phyloP scores from a whole-genome alignment of 257 asterid species.

The Forsythia suspensa region DNA sequence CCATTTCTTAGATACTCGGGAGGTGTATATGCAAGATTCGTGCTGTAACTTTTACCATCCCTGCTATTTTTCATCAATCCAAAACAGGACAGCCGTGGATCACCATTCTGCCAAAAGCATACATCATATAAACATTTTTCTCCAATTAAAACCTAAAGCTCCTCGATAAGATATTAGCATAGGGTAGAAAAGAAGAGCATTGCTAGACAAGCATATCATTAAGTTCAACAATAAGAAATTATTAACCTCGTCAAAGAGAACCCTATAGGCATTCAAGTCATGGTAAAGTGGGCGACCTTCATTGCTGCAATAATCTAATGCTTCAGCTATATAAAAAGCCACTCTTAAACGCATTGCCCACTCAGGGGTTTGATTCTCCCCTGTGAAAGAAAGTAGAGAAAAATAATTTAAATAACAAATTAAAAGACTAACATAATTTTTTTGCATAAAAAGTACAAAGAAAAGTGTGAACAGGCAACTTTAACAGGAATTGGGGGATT shows the following conservation, averaged over 20 bases:
- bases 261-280: constrained; percentile 96
- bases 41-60: constrained; percentile 98
- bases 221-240: constrained; percentile 14
- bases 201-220: constrained; percentile 14
- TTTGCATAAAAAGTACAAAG: neutral
- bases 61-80: constrained; percentile 98
- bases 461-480: neutral
- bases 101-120: constrained; percentile 72
- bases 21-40: constrained; percentile 98
- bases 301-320: constrained; percentile 84
- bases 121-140: constrained; percentile 20
- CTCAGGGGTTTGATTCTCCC: constrained; percentile 97
- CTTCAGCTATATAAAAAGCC: constrained; percentile 94
- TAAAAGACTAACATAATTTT: neutral
- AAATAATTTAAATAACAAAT: constrained; percentile 3
- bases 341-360: constrained; percentile 99
- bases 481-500: neutral
- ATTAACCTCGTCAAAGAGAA: constrained; percentile 94
- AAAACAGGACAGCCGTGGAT: constrained; percentile 95
- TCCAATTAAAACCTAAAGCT: constrained; percentile 7
- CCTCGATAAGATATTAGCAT: neutral
- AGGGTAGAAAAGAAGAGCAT: neutral
- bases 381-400: constrained; percentile 39
- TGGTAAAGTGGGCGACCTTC: constrained; percentile 96
- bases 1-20: constrained; percentile 97